A percentile compares a stretch with the other conserved stretches of the same genome.
Conservation (phyloP, 2,329 filamentous ascomycete genomes). For the Sphaerulina musiva region DNA sequence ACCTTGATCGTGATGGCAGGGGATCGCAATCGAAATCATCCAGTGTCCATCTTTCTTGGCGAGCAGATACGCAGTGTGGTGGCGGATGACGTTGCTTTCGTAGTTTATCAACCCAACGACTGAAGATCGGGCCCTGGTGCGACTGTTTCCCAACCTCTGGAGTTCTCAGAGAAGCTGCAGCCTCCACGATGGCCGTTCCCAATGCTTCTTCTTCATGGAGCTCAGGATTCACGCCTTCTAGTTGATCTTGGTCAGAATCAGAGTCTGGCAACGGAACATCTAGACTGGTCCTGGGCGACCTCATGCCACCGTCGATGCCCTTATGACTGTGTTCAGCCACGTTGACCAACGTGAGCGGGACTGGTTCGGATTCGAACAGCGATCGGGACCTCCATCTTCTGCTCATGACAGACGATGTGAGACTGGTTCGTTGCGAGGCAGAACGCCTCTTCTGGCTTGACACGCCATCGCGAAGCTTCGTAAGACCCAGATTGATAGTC, state of each 20-base stretch:
- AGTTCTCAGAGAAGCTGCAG: not conserved
- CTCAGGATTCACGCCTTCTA: not conserved
- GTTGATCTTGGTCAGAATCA: slow-evolving; percentile 2
- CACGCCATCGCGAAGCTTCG: slow-evolving; percentile 5
- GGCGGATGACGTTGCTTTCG: slow-evolving; percentile 51
- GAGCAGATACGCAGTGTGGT: slow-evolving; percentile 34
- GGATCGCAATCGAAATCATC: slow-evolving; percentile 31
- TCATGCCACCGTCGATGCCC: not conserved
- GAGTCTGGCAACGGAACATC: slow-evolving; percentile 1
- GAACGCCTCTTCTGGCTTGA: not conserved
- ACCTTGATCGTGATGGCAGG: slow-evolving; percentile 1
- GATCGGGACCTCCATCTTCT: slow-evolving; percentile 8
- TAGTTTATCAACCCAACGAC: slow-evolving; percentile 66
- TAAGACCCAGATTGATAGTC: slow-evolving; percentile 11
- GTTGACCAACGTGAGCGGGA: slow-evolving; percentile 5
- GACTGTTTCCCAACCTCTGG: not conserved
- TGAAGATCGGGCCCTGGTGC: slow-evolving; percentile 41
- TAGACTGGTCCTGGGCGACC: not conserved
- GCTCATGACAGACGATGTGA: slow-evolving; percentile 14
- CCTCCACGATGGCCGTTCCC: not conserved
- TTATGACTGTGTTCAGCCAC: slow-evolving; percentile 15
- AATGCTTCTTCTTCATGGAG: not conserved
- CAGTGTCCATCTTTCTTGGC: slow-evolving; percentile 33
- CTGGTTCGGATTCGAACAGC: not conserved
- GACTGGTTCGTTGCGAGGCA: slow-evolving; percentile 13